Evolutionary conservation across 106 monocot genomes (phyloP).

Genomic region (Vanilla planifolia): DNA sequence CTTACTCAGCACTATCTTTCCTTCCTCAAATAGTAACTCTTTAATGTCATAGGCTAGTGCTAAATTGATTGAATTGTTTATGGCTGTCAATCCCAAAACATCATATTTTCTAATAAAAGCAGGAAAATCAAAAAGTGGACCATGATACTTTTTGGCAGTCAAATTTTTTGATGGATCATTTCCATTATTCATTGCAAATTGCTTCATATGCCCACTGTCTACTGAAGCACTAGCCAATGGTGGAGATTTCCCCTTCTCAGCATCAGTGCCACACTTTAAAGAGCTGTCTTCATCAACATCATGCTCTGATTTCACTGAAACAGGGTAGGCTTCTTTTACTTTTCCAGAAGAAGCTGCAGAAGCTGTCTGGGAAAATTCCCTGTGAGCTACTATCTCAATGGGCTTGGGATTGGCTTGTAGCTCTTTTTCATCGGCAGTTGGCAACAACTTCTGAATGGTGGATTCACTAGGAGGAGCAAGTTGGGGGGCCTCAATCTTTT

Average conservation of each 20-base stretch:
- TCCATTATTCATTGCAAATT: conserved; percentile 19
- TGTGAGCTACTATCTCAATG: conserved; percentile 19
- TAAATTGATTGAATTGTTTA: conserved; percentile 52
- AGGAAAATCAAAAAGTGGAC: conserved; percentile 96
- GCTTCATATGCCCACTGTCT: conserved; percentile 48
- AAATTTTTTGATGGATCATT: conserved; percentile 25
- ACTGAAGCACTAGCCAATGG: conserved; percentile 17
- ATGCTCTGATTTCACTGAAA: conserved; percentile 61
- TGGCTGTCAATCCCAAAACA: conserved; percentile 25
- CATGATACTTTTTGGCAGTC: conserved; percentile 64
- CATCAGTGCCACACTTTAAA: conserved; percentile 31
- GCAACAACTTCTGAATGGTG: conserved; percentile 41
- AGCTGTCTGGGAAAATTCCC: conserved; percentile 36
- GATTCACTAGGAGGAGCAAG: conserved; percentile 20
- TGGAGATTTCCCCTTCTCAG: conserved; percentile 43
- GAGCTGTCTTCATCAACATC: conserved; percentile 46
- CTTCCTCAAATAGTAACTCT: conserved; percentile 81
- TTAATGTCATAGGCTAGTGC: conserved; percentile 66
- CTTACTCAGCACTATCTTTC: conserved; percentile 53
- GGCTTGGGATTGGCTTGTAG: conserved; percentile 9
- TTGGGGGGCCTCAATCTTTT: conserved; percentile 25
- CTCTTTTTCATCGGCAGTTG: conserved; percentile 39
- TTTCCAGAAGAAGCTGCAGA: conserved; percentile 22
- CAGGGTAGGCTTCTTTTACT: conserved; percentile 26
- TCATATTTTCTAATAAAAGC: conserved; percentile 74